A percentile compares a stretch with the other conserved stretches of the same genome.
These are phyloP conservation scores for Acorus gramineus DNA, from an alignment of 106 monocot species.

Conservation along the genomic window DNA sequence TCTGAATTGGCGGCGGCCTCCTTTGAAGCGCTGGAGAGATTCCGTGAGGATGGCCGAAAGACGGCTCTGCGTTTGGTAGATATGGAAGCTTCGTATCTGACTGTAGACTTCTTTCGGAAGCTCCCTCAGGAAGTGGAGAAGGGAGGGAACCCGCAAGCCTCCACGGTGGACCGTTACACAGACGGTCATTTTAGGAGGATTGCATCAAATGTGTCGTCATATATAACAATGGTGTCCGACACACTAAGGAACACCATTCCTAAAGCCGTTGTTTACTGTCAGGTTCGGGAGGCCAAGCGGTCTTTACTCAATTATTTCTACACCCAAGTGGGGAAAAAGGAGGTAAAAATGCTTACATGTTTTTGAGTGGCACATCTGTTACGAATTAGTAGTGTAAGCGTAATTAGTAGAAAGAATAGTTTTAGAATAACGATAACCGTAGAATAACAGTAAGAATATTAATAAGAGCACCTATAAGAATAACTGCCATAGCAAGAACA, in stretches of 20 bases:
- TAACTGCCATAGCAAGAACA: no score
- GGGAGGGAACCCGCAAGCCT: conserved; percentile 18
- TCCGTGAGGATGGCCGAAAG: conserved; percentile 69
- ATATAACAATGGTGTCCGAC: conserved; percentile 64
- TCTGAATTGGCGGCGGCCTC: conserved; percentile 64
- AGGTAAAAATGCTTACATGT: conserved; percentile 11
- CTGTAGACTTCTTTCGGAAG: conserved; percentile 81
- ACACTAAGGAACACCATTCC: conserved; percentile 52
- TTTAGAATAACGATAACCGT: no score
- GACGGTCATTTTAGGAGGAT: conserved; percentile 85
- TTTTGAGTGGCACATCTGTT: no score
- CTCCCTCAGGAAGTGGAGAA: conserved; percentile 80
- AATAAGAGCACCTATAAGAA: no score
- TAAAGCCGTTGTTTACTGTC: conserved; percentile 78
- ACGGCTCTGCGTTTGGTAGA: conserved; percentile 68
- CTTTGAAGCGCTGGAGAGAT: conserved; percentile 55
- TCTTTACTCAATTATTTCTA: conserved; percentile 74
- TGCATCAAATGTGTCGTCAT: conserved; percentile 73
- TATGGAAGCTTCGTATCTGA: conserved; percentile 71
- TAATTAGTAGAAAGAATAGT: no score
- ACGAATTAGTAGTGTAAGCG: no score
- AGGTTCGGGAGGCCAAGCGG: conserved; percentile 84
- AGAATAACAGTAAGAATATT: no score
- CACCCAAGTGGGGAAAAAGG: conserved; percentile 45
- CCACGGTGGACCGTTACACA: conserved; percentile 31